Evolutionary conservation across 2,329 filamentous ascomycete genomes (phyloP).

Genomic region (Cyanodermella asteris): DNA sequence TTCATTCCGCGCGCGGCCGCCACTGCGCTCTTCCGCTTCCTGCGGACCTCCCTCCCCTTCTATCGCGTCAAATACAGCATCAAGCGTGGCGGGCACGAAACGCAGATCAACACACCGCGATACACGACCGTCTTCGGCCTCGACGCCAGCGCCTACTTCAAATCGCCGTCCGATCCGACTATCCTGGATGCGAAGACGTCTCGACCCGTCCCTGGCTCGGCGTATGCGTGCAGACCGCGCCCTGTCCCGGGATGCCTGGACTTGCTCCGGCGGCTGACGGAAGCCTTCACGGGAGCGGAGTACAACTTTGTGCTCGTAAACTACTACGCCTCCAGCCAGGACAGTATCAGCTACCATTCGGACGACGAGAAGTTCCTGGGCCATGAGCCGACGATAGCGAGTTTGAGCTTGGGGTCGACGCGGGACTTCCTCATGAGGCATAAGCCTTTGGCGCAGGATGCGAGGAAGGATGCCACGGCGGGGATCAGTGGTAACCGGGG

Average conservation of each 20-base stretch:
- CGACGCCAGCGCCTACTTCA: slow-evolving; percentile 14
- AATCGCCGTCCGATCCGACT: neutral
- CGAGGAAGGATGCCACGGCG: slow-evolving; percentile 12
- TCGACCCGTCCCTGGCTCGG: too few relatives aligned
- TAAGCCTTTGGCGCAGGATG: slow-evolving; percentile 31
- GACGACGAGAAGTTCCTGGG: slow-evolving; percentile 65
- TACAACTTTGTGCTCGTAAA: slow-evolving; percentile 71
- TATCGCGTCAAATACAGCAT: slow-evolving; percentile 56
- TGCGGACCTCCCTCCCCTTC: slow-evolving; percentile 50
- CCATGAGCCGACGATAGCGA: slow-evolving; percentile 46
- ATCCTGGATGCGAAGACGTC: slow-evolving; percentile 3
- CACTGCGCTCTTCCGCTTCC: slow-evolving; percentile 43
- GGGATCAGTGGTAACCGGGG: slow-evolving; percentile 15
- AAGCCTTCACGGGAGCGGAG: slow-evolving; percentile 40
- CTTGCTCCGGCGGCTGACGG: slow-evolving; percentile 37
- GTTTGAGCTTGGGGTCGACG: slow-evolving; percentile 47
- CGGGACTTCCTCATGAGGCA: slow-evolving; percentile 64
- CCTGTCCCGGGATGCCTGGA: slow-evolving; percentile 52
- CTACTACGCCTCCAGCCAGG: slow-evolving; percentile 56
- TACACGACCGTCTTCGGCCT: slow-evolving; percentile 40
- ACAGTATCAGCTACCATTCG: slow-evolving; percentile 60
- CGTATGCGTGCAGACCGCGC: slow-evolving; percentile 22
- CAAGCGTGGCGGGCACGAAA: slow-evolving; percentile 39
- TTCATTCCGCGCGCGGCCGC: slow-evolving; percentile 39
- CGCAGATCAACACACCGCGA: slow-evolving; percentile 39